phyloP scores from a whole-genome alignment of 495 filamentous ascomycete species.

The Penicillium maclennaniae region DNA sequence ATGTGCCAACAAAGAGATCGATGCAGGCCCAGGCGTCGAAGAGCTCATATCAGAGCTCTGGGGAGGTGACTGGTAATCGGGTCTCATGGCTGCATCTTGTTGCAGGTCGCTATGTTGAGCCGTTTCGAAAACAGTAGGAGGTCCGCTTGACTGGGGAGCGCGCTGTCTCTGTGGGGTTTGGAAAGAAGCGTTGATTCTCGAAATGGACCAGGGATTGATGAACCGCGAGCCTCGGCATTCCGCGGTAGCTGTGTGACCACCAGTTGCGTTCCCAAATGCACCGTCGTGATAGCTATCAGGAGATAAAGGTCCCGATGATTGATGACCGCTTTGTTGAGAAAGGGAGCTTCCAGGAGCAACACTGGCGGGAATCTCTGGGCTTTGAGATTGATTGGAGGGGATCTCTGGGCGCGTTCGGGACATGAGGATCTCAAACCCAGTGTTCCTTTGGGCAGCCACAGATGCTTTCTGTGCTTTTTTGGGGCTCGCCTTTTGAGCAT shows the following conservation, averaged over 20 bases:
- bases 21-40: constrained; percentile 4
- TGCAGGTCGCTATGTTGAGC: not conserved
- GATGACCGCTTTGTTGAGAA: not conserved
- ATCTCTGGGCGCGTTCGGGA: constrained; percentile 11
- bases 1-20: constrained; percentile 8
- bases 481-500: not conserved
- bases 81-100: not conserved
- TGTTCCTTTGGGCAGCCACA: not conserved
- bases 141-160: not conserved
- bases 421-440: constrained; percentile 25
- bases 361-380: not conserved
- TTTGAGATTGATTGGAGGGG: not conserved
- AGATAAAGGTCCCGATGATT: not conserved
- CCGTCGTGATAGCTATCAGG: not conserved
- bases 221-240: not conserved
- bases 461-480: constrained; percentile 5
- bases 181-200: constrained; percentile 23
- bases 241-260: not conserved
- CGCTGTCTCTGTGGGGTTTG: constrained; percentile 8
- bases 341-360: not conserved
- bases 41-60: constrained; percentile 10
- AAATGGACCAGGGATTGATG: constrained; percentile 34
- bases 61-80: not conserved
- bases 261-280: not conserved
- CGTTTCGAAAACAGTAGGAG: not conserved